Evolutionary conservation across 768 basidiomycete genomes (phyloP), one percentile per base, ranked within the genome.

Genomic region (Basidioascus undulatus): DNA sequence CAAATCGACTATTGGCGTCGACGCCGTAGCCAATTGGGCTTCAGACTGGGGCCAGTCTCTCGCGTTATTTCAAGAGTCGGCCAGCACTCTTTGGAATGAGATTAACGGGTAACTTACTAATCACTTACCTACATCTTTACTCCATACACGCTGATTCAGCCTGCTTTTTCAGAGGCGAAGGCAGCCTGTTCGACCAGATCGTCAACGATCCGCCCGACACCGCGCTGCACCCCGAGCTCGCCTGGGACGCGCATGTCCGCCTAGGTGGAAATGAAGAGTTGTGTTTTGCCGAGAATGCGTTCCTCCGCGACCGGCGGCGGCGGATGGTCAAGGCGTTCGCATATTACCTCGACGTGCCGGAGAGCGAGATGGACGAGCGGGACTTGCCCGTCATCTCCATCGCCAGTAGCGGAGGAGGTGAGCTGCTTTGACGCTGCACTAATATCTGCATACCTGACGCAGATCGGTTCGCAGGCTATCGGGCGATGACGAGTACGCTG

Each of bases 121-220:
- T n/a, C n/a, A n/a, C n/a, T n/a, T n/a, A n/a, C n/a, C n/a, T n/a
- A n/a, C n/a, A n/a, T n/a, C n/a, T n/a, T n/a, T n/a, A n/a, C n/a
- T n/a, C n/a, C n/a, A n/a, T n/a, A n/a, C n/a, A n/a, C n/a, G n/a
- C n/a, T n/a, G n/a, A n/a, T n/a, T n/a, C n/a, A n/a, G n/a, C n/a
- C n/a, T n/a, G n/a, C n/a, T n/a, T n/a, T n/a, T n/a, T n/a, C n/a
- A n/a, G n/a, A n/a, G n/a, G 9, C 38, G 25, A 33, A 33, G 40
- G 32, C 21, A 11, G 10, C 13, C 30, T 41, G 10, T 51, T 56
- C 10, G 74, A 78, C 15, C 76, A 81, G 54, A 57, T 96, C 21
- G 62, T 71, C 18, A 71, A 71, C 9, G 47, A 47, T n/a, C 35
- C 46, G 4, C 42, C 44, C 4, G 48, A 55, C 37, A 9, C 47